Evolutionary conservation across 2,329 filamentous ascomycete species (phyloP).

Genomic region (Xylariaceae sp.): DNA sequence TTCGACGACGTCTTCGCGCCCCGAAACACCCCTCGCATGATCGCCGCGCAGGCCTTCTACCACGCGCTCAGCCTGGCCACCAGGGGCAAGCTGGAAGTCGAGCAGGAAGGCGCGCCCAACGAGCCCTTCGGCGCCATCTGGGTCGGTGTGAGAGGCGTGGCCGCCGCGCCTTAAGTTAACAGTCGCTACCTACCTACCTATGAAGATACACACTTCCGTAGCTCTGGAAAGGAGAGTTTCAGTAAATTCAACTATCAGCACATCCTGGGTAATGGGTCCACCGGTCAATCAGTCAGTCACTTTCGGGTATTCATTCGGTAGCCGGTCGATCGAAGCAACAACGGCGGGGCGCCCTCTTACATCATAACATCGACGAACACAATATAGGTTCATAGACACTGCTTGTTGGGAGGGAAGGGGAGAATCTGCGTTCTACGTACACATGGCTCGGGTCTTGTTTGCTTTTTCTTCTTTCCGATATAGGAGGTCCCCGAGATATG

Average conservation of each 20-base stretch:
- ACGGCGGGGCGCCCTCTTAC: no score
- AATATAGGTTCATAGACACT: no score
- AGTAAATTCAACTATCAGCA: no score
- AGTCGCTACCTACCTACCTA: background rate
- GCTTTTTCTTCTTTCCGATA: no score
- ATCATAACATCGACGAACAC: no score
- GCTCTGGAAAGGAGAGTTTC: no score
- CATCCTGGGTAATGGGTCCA: no score
- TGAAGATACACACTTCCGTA: background rate
- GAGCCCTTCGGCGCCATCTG: constrained; percentile 51
- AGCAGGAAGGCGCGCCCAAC: constrained; percentile 54
- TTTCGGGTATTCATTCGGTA: background rate
- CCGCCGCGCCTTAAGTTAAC: background rate
- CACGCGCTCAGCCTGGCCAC: constrained; percentile 73
- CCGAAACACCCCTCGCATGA: constrained; percentile 53
- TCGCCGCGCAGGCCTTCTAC: constrained; percentile 76
- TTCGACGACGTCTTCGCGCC: constrained; percentile 74
- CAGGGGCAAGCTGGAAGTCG: constrained; percentile 63
- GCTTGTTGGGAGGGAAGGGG: no score
- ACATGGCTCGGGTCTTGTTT: no score
- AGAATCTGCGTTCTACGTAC: no score
- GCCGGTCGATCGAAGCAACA: no score
- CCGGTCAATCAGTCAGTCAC: background rate
- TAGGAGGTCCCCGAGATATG: no score
- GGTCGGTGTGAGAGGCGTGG: constrained; percentile 42